Evolutionary conservation across 75 land plant species (phyloP), one percentile per base, ranked within the genome.

Genomic region (Picea sitchensis): DNA sequence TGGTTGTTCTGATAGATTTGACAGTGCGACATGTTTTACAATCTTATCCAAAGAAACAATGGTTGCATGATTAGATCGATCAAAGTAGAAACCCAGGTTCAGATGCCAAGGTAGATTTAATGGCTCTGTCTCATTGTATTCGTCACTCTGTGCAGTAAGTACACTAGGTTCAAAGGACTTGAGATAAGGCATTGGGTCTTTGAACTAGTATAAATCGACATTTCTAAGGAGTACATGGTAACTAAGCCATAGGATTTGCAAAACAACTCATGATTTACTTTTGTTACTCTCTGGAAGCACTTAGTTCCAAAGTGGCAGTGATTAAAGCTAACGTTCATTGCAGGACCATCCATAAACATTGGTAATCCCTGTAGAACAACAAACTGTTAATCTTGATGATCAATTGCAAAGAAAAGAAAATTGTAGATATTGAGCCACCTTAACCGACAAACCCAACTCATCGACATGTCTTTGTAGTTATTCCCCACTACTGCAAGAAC

Each of bases 141-240:
- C 91, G 85, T 96, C 98, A 34, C 90, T 91, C 67, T 96, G 98
- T 58, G 94, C 98, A 11, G 77, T 88, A 36, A 96, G 87, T 71
- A 87, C 81, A 59, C 85, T 83, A 60, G 91, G 92, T 38, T 92
- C 96, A 84, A 84, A 92, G 11, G 92, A 80, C 61, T 68, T 79
- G 73, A 96, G 84, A 20, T 84, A 85, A 21, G 92, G 85, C 7
- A 92, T 59, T 32, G 96, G 99, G 79, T 94, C 90, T 63, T 81
- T 80, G 69, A 96, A 96, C 99, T 95, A 96, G 61, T 94, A 96
- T 14, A 96, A 87, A 82, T 96, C 99, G 23, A 96, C 99, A 84
- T 96, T 95, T 80, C 98, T 92, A 73, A 96, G 59, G 54, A 96
- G 93, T 36, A 96, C 99, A 81, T 91, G 89, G 77, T 88, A 96